Evolutionary conservation across 2,329 filamentous ascomycete species (phyloP), one percentile per base, ranked within the genome.

Genomic region (Fusarium chuoi): DNA sequence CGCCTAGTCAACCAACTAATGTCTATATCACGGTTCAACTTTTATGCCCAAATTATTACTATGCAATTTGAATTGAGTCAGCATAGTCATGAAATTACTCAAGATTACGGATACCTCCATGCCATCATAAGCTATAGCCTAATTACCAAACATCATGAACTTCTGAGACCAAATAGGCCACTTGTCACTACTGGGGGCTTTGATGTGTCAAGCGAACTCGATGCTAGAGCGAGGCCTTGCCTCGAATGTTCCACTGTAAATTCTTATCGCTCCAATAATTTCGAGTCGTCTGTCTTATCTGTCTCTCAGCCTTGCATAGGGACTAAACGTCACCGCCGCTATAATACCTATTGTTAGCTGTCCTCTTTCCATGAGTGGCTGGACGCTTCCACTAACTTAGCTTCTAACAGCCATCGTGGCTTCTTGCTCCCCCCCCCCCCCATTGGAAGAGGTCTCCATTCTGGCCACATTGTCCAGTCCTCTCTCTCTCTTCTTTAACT

Each of bases 401-500:
- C 65, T 76, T 75, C 72, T 78, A 73, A 73, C 62, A 73, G 74
- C 63, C 75, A 73, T 77, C 77, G 77, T 79, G 77, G 77, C 77
- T 77, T 79, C 77, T 79, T 79, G 71, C 56, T 68, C 51, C 55
- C 51, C 45, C 55, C 56, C 66, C 51, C 55, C 51, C 45, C 55
- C 59, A 71, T 78, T 71, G 76, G 69, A 55, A 70, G 61, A 75
- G 64, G 49, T 51, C 62, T 60, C 69, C 58, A 75, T 78, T 79
- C 75, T 82, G 81, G 81, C 80, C 81, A 82, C 81, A 79, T 82
- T 78, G 76, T 79, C 80, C 76, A 35, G n/a, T 52, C 48, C 30
- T 30, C 30, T 30, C 30, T 77, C 68, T 80, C 62, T 65, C 28
- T 59, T 36, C 55, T 71, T 68, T 36, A 58, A 70, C 67, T 65